These are phyloP conservation scores for Venturia oleaginea DNA, from an alignment of 2,329 filamentous ascomycete species.

Conservation along the genomic window DNA sequence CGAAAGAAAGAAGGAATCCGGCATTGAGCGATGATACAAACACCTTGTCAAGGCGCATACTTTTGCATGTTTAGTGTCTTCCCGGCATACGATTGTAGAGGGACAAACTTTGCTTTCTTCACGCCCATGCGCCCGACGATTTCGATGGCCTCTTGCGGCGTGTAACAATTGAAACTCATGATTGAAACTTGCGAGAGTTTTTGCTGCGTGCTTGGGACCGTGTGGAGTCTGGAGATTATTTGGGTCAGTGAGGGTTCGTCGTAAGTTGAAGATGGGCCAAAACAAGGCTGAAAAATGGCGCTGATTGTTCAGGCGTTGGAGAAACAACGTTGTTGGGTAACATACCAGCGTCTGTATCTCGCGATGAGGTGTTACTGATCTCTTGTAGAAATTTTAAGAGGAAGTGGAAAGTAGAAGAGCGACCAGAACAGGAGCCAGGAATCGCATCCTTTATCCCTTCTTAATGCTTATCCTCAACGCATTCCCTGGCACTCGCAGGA, in stretches of 20 bases:
- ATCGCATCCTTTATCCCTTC: neutral
- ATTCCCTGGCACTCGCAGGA: neutral
- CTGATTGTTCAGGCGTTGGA: neutral
- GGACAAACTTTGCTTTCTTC: conserved; percentile 32
- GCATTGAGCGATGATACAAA: conserved; percentile 44
- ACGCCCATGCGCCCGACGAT: conserved; percentile 41
- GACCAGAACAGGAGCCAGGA: neutral
- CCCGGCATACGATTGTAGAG: no score
- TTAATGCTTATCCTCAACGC: neutral
- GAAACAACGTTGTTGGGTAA: neutral
- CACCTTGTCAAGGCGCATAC: conserved; percentile 45
- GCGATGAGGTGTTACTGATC: neutral
- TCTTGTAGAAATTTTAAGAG: neutral
- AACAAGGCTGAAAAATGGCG: neutral
- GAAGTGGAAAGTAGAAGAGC: neutral
- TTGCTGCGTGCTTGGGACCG: neutral
- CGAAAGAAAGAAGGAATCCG: conserved; percentile 44
- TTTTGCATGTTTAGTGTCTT: conserved; percentile 13
- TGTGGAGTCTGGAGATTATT: neutral
- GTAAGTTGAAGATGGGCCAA: neutral
- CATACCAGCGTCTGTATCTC: neutral
- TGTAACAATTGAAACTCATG: conserved; percentile 30
- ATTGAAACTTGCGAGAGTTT: neutral
- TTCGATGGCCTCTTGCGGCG: conserved; percentile 42
- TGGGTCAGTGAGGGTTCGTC: neutral